Evolutionary conservation across 495 filamentous ascomycete species (phyloP).

Genomic region (Clohesyomyces aquaticus): DNA sequence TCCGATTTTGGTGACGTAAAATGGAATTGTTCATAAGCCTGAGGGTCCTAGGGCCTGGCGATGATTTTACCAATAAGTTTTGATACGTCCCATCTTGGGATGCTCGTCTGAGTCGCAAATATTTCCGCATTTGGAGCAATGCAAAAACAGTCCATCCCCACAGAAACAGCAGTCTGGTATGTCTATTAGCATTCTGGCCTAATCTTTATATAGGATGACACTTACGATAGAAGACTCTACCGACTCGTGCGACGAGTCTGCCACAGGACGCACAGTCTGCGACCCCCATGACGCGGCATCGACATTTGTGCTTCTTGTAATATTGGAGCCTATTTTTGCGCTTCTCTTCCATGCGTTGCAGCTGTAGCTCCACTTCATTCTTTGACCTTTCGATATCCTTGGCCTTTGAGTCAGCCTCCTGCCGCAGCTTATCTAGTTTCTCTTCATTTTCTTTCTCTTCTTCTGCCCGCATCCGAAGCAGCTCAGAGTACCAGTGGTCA

Average conservation of each 20-base stretch:
- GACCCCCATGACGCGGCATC: not conserved
- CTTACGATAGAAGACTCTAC: slow-evolving; percentile 19
- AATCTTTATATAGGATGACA: not conserved
- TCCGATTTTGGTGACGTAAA: no score
- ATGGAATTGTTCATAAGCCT: no score
- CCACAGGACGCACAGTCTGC: not conserved
- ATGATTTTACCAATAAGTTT: slow-evolving; percentile 24
- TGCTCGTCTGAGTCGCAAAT: slow-evolving; percentile 1
- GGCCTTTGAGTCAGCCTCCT: no score
- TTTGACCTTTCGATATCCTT: no score
- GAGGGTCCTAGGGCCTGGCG: no score
- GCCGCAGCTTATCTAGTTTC: no score
- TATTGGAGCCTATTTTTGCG: no score
- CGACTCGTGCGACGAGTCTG: not conserved
- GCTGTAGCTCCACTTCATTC: no score
- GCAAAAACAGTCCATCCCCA: slow-evolving; percentile 5
- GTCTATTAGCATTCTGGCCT: not conserved
- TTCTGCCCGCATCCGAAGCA: no score
- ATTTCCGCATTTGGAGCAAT: slow-evolving; percentile 14
- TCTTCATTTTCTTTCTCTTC: no score
- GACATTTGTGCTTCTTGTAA: not conserved
- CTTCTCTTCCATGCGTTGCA: no score
- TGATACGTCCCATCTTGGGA: slow-evolving; percentile 6
- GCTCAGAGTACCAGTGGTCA: no score
- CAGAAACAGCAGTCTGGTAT: slow-evolving; percentile 20